phyloP scores from a whole-genome alignment of 2,329 filamentous ascomycete species.

The Berkeleyomyces basicola region DNA sequence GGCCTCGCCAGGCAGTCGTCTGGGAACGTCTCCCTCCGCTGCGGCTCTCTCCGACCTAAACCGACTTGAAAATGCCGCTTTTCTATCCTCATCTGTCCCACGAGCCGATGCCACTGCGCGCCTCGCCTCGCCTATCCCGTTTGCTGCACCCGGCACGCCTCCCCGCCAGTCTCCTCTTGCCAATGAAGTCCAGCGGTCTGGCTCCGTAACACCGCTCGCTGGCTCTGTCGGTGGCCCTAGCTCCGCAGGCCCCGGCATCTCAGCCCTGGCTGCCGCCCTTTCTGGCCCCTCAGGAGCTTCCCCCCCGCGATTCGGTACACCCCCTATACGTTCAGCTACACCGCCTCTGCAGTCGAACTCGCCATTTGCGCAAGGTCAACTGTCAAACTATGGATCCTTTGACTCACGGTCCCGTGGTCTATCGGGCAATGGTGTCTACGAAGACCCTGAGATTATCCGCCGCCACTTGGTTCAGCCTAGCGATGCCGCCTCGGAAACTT shows the following conservation, averaged over 20 bases:
- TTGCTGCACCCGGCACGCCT: conserved; percentile 28
- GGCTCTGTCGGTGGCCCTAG: conserved; percentile 43
- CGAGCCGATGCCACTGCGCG: conserved; percentile 29
- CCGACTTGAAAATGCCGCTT: background rate
- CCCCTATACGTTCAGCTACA: conserved; percentile 41
- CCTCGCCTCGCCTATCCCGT: conserved; percentile 38
- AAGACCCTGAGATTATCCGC: conserved; percentile 83
- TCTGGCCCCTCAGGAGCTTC: conserved; percentile 55
- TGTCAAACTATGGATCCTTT: conserved; percentile 68
- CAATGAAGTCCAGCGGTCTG: conserved; percentile 21
- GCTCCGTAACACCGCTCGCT: conserved; percentile 25
- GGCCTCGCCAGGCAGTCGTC: conserved; percentile 6
- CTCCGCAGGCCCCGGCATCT: conserved; percentile 62
- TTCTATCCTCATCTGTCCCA: conserved; percentile 10
- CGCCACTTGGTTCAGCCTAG: conserved; percentile 66
- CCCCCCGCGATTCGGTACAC: conserved; percentile 53
- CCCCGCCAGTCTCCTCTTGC: conserved; percentile 23
- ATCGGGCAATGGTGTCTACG: conserved; percentile 40
- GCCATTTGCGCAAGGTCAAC: conserved; percentile 16
- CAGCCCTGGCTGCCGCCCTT: conserved; percentile 76
- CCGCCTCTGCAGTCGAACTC: conserved; percentile 29
- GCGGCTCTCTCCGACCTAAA: background rate
- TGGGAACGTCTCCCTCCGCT: conserved; percentile 4
- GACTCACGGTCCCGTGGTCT: conserved; percentile 47
- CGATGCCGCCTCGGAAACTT: conserved; percentile 33